phyloP scores from a whole-genome alignment of 495 filamentous ascomycete species.

The Xylaria flabelliformis region DNA sequence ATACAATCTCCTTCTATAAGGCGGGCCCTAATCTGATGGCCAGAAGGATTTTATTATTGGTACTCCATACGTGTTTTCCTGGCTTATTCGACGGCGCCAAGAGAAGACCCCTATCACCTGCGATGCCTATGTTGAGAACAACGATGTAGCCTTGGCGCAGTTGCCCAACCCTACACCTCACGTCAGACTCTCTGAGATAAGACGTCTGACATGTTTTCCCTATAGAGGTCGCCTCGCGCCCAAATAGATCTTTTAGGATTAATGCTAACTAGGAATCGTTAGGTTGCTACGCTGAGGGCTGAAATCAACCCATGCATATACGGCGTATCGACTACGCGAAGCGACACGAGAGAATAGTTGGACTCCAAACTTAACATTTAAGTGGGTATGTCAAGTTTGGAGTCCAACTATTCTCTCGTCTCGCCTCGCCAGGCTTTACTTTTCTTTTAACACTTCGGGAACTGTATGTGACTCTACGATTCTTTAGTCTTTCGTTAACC shows the following conservation, averaged over 20 bases:
- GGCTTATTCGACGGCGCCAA: neutral
- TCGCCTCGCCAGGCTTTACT: neutral
- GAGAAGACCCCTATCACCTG: neutral
- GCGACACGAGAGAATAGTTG: too few relatives aligned
- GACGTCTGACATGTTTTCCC: neutral
- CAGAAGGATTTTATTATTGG: neutral
- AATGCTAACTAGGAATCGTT: constrained; percentile 14
- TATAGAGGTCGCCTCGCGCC: neutral
- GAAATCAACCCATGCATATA: constrained; percentile 11
- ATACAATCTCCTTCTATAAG: constrained; percentile 1
- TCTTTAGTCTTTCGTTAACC: constrained; percentile 22
- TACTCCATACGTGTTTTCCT: neutral
- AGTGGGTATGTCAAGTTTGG: too few relatives aligned
- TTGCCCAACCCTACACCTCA: neutral
- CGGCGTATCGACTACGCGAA: neutral
- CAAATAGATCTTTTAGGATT: constrained; percentile 3
- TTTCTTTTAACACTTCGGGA: constrained; percentile 19
- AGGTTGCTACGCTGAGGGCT: constrained; percentile 14
- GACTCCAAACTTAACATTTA: too few relatives aligned
- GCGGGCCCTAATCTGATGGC: neutral
- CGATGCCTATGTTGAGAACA: too few relatives aligned
- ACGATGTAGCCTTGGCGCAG: too few relatives aligned
- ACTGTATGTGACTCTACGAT: neutral
- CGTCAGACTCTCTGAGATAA: constrained; percentile 12
- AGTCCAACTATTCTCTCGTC: too few relatives aligned